A percentile compares a stretch with the other conserved stretches of the same genome.
Evolutionary conservation across 768 basidiomycete species (phyloP).

Genomic region (Lactarius sanguifluus): DNA sequence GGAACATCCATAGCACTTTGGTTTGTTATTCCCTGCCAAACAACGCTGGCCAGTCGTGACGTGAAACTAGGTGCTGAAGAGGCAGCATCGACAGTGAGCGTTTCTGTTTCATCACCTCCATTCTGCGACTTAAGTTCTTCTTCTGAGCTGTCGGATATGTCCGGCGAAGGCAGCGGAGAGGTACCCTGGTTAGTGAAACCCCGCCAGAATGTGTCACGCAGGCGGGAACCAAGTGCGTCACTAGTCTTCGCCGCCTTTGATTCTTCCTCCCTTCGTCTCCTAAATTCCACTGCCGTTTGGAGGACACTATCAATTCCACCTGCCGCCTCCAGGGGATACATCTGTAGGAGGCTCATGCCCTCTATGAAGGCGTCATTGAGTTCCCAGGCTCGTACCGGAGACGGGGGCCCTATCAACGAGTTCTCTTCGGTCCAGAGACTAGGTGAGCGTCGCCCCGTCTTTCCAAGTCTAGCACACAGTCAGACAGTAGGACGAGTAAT

Average conservation of each 20-base stretch:
- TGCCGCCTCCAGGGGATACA: constrained; percentile 60
- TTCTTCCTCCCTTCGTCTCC: constrained; percentile 49
- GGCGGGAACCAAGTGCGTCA: constrained; percentile 52
- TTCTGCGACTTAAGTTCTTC: constrained; percentile 36
- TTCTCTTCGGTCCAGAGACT: constrained; percentile 58
- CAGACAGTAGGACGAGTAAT: constrained; percentile 9
- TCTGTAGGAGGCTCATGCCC: constrained; percentile 60
- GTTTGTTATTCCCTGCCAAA: constrained; percentile 78
- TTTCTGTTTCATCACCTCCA: constrained; percentile 50
- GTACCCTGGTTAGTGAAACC: constrained; percentile 58
- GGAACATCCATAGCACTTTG: constrained; percentile 70
- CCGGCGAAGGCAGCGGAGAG: constrained; percentile 40
- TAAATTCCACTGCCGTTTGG: constrained; percentile 64
- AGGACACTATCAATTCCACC: constrained; percentile 72
- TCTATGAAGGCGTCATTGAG: constrained; percentile 66
- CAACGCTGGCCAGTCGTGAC: constrained; percentile 56
- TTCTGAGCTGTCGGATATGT: constrained; percentile 34
- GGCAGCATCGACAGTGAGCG: constrained; percentile 25
- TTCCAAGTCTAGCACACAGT: constrained; percentile 49
- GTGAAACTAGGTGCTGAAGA: constrained; percentile 41
- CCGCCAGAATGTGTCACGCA: constrained; percentile 65
- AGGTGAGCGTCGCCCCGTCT: constrained; percentile 42
- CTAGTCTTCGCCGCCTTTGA: constrained; percentile 36
- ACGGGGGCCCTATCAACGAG: constrained; percentile 38
- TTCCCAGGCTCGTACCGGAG: constrained; percentile 50